These are phyloP conservation scores for Sphagnum tenellum DNA, from an alignment of 225 moss, liverwort and hornwort genomes.

Conservation along the genomic window DNA sequence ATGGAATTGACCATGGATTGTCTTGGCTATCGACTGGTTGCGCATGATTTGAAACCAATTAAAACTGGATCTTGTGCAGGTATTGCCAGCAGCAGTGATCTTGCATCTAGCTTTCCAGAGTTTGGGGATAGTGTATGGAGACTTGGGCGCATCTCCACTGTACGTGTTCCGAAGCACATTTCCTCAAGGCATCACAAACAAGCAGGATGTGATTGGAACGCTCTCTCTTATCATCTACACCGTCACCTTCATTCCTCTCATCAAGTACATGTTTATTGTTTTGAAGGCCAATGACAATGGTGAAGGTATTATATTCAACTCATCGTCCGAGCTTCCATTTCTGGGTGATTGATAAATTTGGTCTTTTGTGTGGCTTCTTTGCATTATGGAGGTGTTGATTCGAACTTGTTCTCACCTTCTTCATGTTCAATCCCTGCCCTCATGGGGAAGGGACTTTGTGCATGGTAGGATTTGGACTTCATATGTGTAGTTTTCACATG, in stretches of 20 bases:
- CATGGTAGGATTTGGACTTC: no score
- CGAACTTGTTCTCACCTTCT: no score
- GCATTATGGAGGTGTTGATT: no score
- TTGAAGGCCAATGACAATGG: slow-evolving; percentile 86
- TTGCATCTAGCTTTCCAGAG: slow-evolving; percentile 74
- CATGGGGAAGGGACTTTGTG: no score
- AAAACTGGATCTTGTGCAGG: slow-evolving; percentile 19
- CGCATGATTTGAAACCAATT: no score
- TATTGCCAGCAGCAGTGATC: slow-evolving; percentile 28
- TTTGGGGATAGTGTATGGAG: slow-evolving; percentile 86
- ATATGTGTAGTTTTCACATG: neutral
- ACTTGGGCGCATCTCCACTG: slow-evolving; percentile 87
- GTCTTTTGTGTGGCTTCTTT: no score
- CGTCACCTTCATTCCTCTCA: slow-evolving; percentile 58
- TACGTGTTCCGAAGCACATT: slow-evolving; percentile 80
- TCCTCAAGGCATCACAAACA: slow-evolving; percentile 19
- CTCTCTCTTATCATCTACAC: slow-evolving; percentile 86
- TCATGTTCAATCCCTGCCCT: neutral
- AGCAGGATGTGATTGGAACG: slow-evolving; percentile 53
- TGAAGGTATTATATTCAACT: slow-evolving; percentile 43
- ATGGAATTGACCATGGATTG: no score
- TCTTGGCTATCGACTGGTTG: no score
- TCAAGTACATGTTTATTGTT: slow-evolving; percentile 76
- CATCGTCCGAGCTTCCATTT: no score
- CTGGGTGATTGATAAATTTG: neutral